Percentiles rank a stretch among this genome's conserved stretches.
Conservation (phyloP, 2,329 filamentous ascomycete genomes). For the Aureobasidium sp. region DNA sequence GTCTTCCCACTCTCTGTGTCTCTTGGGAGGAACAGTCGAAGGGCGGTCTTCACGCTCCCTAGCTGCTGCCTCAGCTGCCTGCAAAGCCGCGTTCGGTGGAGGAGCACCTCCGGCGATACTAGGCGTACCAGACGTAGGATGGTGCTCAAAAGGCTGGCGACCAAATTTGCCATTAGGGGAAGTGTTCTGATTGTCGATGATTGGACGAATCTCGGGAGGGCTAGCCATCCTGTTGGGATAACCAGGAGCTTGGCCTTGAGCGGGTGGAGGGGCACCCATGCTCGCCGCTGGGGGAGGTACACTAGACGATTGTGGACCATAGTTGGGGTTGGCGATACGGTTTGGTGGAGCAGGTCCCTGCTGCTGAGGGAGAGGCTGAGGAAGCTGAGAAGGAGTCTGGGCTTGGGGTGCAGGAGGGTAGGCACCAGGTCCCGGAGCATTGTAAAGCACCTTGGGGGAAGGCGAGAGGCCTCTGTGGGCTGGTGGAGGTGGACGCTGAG, state of each 20-base stretch:
- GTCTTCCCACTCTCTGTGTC: constrained; percentile 87
- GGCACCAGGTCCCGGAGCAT: constrained; percentile 39
- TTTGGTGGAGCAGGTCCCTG: constrained; percentile 20
- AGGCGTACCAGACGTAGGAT: constrained; percentile 51
- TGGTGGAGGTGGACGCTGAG: constrained; percentile 35
- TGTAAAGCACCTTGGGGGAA: constrained; percentile 50
- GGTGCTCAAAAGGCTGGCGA: constrained; percentile 70
- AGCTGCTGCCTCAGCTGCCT: constrained; percentile 58
- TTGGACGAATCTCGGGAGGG: constrained; percentile 70
- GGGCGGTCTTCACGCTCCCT: constrained; percentile 66
- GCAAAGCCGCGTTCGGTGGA: constrained; percentile 52
- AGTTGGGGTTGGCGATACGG: constrained; percentile 39
- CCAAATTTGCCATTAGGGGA: constrained; percentile 84
- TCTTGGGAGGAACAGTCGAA: constrained; percentile 65
- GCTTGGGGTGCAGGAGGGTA: constrained; percentile 7
- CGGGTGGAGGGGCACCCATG: constrained; percentile 44
- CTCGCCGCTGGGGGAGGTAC: constrained; percentile 44
- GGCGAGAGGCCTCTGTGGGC: constrained; percentile 46
- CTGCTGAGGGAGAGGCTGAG: constrained; percentile 26
- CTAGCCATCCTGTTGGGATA: constrained; percentile 63
- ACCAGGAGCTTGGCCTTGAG: constrained; percentile 50
- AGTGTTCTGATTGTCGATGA: constrained; percentile 69
- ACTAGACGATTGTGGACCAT: constrained; percentile 31
- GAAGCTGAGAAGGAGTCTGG: constrained; percentile 38
- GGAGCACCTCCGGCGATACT: constrained; percentile 62